Evolutionary conservation across 1,284 basidiomycete genomes (phyloP).

Genomic region (Heterobasidion occidentale): DNA sequence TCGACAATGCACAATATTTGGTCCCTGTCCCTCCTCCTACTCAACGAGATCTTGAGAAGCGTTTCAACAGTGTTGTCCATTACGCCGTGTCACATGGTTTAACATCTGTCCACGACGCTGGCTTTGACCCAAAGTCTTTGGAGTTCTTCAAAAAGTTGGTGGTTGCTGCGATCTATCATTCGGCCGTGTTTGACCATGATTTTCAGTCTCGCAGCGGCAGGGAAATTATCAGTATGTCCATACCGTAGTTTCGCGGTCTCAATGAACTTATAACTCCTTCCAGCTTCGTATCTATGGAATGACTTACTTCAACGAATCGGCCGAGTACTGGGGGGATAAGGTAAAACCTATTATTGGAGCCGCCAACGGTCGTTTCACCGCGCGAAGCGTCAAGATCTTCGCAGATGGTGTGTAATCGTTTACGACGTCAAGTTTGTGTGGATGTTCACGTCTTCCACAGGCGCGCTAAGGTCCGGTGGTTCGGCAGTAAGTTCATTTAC

Average conservation of each 20-base stretch:
- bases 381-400: conserved; percentile 86
- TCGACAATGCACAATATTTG: conserved; percentile 68
- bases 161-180: not conserved
- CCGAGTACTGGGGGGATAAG: conserved; percentile 72
- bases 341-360: conserved; percentile 48
- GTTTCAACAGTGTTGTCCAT: conserved; percentile 55
- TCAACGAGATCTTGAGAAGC: conserved; percentile 53
- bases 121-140: conserved; percentile 59
- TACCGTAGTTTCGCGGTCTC: not conserved
- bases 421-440: not conserved
- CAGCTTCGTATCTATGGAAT: conserved; percentile 72
- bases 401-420: conserved; percentile 55
- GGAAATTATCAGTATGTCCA: conserved; percentile 51
- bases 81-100: conserved; percentile 69
- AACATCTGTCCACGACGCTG: conserved; percentile 82
- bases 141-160: conserved; percentile 65
- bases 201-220: conserved; percentile 48
- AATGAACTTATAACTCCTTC: conserved; percentile 10
- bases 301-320: conserved; percentile 61
- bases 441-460: conserved; percentile 25
- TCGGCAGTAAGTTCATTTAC: conserved; percentile 58
- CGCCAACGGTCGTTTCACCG: conserved; percentile 55
- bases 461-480: conserved; percentile 84
- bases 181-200: not conserved
- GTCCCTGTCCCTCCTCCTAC: conserved; percentile 58